These are phyloP conservation scores for Globisporangium perplexum DNA, from an alignment of 352 stramenopile genomes.

Conservation along the genomic window DNA sequence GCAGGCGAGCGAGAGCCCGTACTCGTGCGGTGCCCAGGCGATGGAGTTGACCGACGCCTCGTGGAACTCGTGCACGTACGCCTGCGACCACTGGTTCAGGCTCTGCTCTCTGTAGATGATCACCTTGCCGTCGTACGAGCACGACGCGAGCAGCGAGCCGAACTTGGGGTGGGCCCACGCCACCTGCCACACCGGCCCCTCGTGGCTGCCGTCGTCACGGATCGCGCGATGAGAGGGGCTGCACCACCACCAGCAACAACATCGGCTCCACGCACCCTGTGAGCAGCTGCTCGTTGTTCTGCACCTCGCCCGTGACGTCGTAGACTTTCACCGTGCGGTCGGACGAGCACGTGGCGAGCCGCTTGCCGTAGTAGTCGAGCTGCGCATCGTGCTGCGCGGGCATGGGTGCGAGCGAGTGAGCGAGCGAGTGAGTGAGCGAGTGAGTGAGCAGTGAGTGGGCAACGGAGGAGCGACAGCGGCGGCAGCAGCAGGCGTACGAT, in stretches of 20 bases:
- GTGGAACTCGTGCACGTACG: conserved; percentile 89
- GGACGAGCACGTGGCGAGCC: conserved; percentile 97
- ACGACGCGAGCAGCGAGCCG: conserved; percentile 94
- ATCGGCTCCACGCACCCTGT: conserved; percentile 55
- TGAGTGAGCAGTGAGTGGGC: background rate
- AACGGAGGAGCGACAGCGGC: background rate
- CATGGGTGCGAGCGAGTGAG: conserved; percentile 11
- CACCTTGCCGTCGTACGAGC: conserved; percentile 97
- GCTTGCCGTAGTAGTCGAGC: conserved; percentile 99
- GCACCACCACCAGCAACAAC: too few species aligned
- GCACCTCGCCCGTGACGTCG: conserved; percentile 89
- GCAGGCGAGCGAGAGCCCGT: conserved; percentile 91
- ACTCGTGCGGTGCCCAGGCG: conserved; percentile 96
- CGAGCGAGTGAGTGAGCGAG: background rate
- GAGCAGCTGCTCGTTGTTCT: conserved; percentile 88
- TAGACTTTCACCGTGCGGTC: conserved; percentile 98
- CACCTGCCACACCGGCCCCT: conserved; percentile 98
- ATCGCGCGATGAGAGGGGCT: too few species aligned
- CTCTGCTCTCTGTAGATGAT: conserved; percentile 95
- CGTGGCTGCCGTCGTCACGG: conserved; percentile 61
- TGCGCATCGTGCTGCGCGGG: conserved; percentile 97
- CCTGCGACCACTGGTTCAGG: conserved; percentile 91
- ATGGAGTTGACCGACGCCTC: conserved; percentile 93
- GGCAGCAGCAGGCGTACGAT: conserved; percentile 48
- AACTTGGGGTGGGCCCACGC: conserved; percentile 98